These are phyloP conservation scores for Tulasnella sp. DNA, from an alignment of 768 basidiomycete genomes.

Conservation along the genomic window DNA sequence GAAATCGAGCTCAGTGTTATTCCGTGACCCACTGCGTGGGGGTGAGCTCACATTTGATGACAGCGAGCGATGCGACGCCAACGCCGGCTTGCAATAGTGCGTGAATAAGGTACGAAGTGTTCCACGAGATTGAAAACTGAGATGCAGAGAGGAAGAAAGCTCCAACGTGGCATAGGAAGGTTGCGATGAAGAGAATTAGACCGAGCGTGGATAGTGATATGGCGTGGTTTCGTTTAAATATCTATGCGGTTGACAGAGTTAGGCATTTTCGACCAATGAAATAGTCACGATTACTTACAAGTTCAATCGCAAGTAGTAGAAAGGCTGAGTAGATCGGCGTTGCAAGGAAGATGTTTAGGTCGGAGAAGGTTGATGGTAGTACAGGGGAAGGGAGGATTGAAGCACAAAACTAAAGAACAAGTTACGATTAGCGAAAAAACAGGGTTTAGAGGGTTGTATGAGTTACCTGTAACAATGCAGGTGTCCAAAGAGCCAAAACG, in stretches of 20 bases:
- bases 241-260: neutral
- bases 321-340: neutral
- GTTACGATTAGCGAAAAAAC: neutral
- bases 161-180: neutral
- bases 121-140: neutral
- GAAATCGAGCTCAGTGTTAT: neutral
- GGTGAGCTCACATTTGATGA: conserved; percentile 4
- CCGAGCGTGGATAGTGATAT: neutral
- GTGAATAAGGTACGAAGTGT: neutral
- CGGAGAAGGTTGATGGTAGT: neutral
- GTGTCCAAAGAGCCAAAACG: neutral
- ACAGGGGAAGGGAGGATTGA: neutral
- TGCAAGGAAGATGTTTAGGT: neutral
- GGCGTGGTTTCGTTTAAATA: neutral
- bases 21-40: no score
- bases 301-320: neutral
- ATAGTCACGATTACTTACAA: neutral
- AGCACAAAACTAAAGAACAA: neutral
- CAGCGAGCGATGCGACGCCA: neutral
- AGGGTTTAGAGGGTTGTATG: neutral
- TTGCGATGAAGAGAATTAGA: neutral
- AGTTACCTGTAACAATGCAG: neutral
- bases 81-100: neutral
- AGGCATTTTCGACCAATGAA: neutral
- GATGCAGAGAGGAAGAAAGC: neutral